Conservation (phyloP, 176 grass and related monocot species). For the Aegilops longissima region DNA sequence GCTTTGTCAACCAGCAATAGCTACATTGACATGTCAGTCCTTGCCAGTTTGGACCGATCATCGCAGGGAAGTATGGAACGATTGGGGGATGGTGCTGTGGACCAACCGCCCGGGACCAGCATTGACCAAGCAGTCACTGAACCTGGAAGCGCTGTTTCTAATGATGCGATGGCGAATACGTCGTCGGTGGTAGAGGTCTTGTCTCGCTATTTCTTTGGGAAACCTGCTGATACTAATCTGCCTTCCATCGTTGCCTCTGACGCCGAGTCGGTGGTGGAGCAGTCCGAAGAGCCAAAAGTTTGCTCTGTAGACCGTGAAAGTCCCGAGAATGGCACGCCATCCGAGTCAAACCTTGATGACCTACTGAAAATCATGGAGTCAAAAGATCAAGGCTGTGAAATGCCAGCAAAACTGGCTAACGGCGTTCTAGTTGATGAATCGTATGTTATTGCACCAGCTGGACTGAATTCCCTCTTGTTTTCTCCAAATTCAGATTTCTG, state of each 20-base stretch:
- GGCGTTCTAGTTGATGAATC: constrained; percentile 77
- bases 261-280: constrained; percentile 35
- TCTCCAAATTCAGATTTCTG: constrained; percentile 71
- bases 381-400: constrained; percentile 68
- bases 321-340: constrained; percentile 8
- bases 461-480: constrained; percentile 83
- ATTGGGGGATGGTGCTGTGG: not conserved
- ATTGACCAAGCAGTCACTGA: constrained; percentile 14
- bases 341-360: constrained; percentile 60
- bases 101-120: constrained; percentile 24
- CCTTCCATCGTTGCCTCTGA: constrained; percentile 16
- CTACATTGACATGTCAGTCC: constrained; percentile 36
- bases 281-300: constrained; percentile 35
- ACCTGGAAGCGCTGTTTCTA: constrained; percentile 1
- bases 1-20: constrained; percentile 38
- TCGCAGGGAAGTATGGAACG: constrained; percentile 28
- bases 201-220: constrained; percentile 57
- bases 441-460: constrained; percentile 51
- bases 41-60: constrained; percentile 22
- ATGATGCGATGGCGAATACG: constrained; percentile 25
- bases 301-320: constrained; percentile 34
- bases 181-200: constrained; percentile 53
- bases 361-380: constrained; percentile 77
- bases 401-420: constrained; percentile 60
- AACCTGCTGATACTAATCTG: not conserved